These are phyloP conservation scores for Chrysosporium queenslandicum DNA, from an alignment of 2,329 filamentous ascomycete species.

Conservation along the genomic window DNA sequence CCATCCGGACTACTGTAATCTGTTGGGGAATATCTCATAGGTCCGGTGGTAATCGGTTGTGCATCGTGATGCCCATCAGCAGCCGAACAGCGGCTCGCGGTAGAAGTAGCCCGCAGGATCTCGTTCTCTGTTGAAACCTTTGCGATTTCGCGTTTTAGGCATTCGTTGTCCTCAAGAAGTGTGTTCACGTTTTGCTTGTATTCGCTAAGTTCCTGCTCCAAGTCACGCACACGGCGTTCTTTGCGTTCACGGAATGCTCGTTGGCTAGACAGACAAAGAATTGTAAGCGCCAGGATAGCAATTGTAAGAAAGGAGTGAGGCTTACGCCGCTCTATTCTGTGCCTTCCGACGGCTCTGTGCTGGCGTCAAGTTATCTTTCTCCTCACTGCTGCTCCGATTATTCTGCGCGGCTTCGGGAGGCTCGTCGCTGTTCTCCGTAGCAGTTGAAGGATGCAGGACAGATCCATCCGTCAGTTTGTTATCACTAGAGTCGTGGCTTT, in stretches of 20 bases:
- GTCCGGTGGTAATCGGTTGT: slow-evolving; percentile 50
- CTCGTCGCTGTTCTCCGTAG: slow-evolving; percentile 9
- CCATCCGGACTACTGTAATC: slow-evolving; percentile 50
- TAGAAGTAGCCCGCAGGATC: slow-evolving; percentile 71
- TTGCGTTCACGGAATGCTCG: slow-evolving; percentile 93
- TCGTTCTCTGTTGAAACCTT: slow-evolving; percentile 84
- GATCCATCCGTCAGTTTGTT: slow-evolving; percentile 8
- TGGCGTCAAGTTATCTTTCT: slow-evolving; percentile 46
- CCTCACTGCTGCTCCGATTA: slow-evolving; percentile 40
- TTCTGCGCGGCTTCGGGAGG: neutral
- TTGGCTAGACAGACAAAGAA: slow-evolving; percentile 51
- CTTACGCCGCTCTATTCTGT: slow-evolving; percentile 62
- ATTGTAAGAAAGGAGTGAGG: neutral
- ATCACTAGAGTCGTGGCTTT: slow-evolving; percentile 7
- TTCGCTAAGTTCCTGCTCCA: slow-evolving; percentile 71
- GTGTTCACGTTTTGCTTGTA: slow-evolving; percentile 65
- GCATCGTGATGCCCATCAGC: slow-evolving; percentile 13
- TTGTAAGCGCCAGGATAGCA: neutral
- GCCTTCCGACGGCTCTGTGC: slow-evolving; percentile 55
- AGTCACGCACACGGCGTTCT: slow-evolving; percentile 84
- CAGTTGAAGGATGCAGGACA: neutral
- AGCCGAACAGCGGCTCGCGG: slow-evolving; percentile 29
- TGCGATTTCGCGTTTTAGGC: slow-evolving; percentile 71
- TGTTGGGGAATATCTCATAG: slow-evolving; percentile 60
- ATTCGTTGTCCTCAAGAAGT: slow-evolving; percentile 73